Conservation (phyloP, 2,329 filamentous ascomycete species). For the Trichoderma atrobrunneum region DNA sequence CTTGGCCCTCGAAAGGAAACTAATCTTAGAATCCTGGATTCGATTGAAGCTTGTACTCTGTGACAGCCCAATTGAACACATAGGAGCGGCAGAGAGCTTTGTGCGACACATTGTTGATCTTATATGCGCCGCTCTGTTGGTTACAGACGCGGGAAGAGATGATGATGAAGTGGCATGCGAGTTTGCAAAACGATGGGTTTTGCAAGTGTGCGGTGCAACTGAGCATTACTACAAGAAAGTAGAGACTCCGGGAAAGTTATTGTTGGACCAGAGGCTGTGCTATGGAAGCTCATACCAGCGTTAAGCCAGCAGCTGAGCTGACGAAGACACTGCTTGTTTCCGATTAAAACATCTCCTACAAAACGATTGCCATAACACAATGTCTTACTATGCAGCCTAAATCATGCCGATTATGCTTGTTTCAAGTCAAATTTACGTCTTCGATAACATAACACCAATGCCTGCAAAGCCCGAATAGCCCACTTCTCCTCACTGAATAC, state of each 20-base stretch:
- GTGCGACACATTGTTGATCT: background rate
- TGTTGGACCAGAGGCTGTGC: background rate
- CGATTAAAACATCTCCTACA: background rate
- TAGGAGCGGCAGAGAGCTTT: background rate
- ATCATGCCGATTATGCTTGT: background rate
- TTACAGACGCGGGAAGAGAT: background rate
- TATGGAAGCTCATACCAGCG: background rate
- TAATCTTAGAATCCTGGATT: background rate
- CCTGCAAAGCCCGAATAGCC: background rate
- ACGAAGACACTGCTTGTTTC: background rate
- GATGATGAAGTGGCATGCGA: background rate
- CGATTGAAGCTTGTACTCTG: background rate
- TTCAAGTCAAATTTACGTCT: background rate
- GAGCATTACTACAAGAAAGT: background rate
- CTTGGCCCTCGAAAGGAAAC: background rate
- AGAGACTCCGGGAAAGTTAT: background rate
- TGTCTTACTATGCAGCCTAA: background rate
- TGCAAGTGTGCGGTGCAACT: background rate
- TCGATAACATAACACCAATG: background rate
- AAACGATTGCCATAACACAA: background rate
- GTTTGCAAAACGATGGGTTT: background rate
- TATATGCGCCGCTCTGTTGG: background rate
- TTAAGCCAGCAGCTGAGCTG: background rate
- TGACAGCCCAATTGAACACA: background rate
- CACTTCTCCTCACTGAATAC: background rate